Percentiles rank a stretch among this genome's conserved stretches.
Evolutionary conservation across 2,329 filamentous ascomycete genomes (phyloP).

Genomic region (Aquanectria penicillioides): DNA sequence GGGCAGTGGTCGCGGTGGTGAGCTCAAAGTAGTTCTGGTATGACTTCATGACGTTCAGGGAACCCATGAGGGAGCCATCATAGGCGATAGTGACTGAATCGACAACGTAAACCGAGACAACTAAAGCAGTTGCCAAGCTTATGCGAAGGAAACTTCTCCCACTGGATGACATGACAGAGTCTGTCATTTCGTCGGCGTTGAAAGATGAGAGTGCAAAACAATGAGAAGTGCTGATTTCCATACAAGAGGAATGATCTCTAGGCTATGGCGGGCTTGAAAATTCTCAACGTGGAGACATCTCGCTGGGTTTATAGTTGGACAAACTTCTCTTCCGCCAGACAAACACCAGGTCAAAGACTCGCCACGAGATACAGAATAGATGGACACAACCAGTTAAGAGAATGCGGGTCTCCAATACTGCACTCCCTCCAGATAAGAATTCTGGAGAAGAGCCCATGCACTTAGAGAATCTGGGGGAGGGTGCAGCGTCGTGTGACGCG

Average conservation of each 20-base stretch:
- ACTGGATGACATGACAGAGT: neutral
- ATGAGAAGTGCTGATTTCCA: neutral
- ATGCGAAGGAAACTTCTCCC: neutral
- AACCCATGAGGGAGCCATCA: slow-evolving; percentile 2
- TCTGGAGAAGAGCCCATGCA: neutral
- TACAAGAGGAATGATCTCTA: too few relatives aligned
- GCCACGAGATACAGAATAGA: neutral
- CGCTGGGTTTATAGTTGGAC: too few relatives aligned
- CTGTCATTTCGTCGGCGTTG: neutral
- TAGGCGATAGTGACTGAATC: slow-evolving; percentile 8
- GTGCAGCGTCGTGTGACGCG: too few relatives aligned
- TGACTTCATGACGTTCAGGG: slow-evolving; percentile 15
- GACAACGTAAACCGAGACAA: neutral
- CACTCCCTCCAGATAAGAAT: neutral
- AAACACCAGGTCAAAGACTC: too few relatives aligned
- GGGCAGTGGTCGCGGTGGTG: slow-evolving; percentile 20
- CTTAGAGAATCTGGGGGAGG: neutral
- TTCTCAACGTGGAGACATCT: too few relatives aligned
- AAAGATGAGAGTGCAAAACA: neutral
- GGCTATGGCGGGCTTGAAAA: too few relatives aligned
- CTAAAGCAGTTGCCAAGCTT: neutral
- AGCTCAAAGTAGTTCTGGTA: slow-evolving; percentile 20
- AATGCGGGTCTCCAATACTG: neutral
- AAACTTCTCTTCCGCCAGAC: too few relatives aligned
- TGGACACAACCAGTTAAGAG: neutral